Evolutionary conservation across 163 green algal species (phyloP).

Genomic region (Chlorella variabilis): DNA sequence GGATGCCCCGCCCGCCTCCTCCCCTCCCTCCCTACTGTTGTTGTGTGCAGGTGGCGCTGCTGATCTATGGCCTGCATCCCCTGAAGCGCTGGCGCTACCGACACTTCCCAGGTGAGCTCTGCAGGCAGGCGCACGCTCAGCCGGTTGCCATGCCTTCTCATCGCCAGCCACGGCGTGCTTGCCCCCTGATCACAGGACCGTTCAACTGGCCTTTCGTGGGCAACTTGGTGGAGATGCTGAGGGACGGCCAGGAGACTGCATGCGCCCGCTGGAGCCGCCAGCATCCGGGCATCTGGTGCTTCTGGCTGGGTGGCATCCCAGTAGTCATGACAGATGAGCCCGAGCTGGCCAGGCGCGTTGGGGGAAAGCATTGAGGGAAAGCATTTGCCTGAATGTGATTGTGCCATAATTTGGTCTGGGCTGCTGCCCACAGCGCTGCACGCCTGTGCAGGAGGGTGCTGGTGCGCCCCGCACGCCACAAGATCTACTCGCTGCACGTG

Average conservation of each 20-base stretch:
- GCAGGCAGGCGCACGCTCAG: too few relatives aligned
- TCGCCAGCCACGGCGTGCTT: too few relatives aligned
- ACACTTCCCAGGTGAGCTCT: conserved; percentile 12
- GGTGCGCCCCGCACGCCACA: not conserved
- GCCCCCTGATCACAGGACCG: not conserved
- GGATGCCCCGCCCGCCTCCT: too few relatives aligned
- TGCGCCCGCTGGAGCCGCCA: not conserved
- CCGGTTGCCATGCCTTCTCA: too few relatives aligned
- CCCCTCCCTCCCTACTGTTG: too few relatives aligned
- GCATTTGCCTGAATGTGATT: too few relatives aligned
- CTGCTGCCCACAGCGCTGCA: too few relatives aligned
- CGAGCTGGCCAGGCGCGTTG: conserved; percentile 3
- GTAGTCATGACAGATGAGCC: conserved; percentile 9
- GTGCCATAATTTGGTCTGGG: too few relatives aligned
- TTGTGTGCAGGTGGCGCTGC: not conserved
- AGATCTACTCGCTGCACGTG: conserved; percentile 17
- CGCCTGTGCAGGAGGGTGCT: conserved; percentile 18
- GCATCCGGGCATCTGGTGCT: not conserved
- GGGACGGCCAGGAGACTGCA: not conserved
- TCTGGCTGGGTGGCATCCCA: not conserved
- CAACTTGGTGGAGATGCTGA: not conserved
- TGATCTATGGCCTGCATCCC: conserved; percentile 5
- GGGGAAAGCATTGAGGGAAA: too few relatives aligned
- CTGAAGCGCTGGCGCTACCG: conserved; percentile 13
- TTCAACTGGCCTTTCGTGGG: not conserved